phyloP scores from a whole-genome alignment of 352 stramenopile species.

The Phytophthora ramorum region DNA sequence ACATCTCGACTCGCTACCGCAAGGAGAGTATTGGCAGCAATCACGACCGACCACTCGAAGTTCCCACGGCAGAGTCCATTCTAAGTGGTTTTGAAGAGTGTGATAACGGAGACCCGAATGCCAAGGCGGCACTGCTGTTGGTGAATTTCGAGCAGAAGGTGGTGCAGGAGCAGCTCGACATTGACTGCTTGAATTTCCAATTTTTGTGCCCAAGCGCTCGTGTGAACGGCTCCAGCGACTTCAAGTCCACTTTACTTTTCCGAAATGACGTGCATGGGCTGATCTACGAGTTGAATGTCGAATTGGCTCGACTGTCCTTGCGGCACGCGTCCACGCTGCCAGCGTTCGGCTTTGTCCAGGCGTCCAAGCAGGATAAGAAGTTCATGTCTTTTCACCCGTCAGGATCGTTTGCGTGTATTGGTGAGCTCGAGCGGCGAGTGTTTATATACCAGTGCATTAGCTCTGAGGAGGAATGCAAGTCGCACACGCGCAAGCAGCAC shows the following conservation, averaged over 20 bases:
- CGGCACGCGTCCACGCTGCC: constrained; percentile 64
- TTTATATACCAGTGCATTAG: constrained; percentile 72
- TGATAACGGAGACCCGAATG: constrained; percentile 78
- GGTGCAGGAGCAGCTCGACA: constrained; percentile 54
- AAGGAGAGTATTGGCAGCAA: constrained; percentile 36
- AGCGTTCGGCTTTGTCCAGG: constrained; percentile 87
- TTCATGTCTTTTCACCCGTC: constrained; percentile 69
- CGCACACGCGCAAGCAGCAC: constrained; percentile 69
- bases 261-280: constrained; percentile 84
- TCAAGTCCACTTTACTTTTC: constrained; percentile 65
- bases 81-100: constrained; percentile 85
- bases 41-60: constrained; percentile 48
- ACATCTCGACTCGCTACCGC: constrained; percentile 36
- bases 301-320: constrained; percentile 37
- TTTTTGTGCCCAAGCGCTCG: constrained; percentile 56
- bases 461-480: constrained; percentile 33
- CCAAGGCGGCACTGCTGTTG: constrained; percentile 61
- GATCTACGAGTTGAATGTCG: constrained; percentile 56
- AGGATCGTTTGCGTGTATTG: constrained; percentile 69
- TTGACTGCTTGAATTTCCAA: constrained; percentile 77
- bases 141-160: constrained; percentile 47
- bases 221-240: constrained; percentile 18
- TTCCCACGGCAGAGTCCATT: constrained; percentile 79
- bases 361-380: constrained; percentile 90
- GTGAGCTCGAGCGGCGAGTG: constrained; percentile 79